Conservation (phyloP, 768 basidiomycete genomes). For the Coprinopsis marcescibilis region DNA sequence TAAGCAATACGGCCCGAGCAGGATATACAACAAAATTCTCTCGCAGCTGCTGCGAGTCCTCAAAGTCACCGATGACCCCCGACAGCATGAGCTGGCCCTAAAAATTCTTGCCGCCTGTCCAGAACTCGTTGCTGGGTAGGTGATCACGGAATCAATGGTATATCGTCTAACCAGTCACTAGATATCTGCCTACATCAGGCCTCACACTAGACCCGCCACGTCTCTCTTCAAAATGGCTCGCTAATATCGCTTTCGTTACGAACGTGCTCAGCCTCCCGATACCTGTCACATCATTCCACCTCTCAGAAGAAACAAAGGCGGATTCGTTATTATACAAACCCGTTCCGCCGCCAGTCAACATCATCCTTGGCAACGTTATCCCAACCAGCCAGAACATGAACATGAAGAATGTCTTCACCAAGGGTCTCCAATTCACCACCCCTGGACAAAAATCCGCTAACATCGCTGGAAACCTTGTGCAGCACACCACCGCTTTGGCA, state of each 20-base stretch:
- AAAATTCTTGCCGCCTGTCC: constrained; percentile 81
- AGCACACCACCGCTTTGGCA: constrained; percentile 77
- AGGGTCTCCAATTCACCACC: constrained; percentile 53
- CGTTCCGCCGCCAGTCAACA: constrained; percentile 65
- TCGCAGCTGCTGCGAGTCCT: constrained; percentile 65
- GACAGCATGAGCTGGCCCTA: constrained; percentile 79
- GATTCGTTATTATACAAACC: constrained; percentile 50
- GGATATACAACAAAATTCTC: constrained; percentile 79
- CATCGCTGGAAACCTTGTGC: constrained; percentile 59
- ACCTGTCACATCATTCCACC: constrained; percentile 57
- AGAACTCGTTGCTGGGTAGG: constrained; percentile 76
- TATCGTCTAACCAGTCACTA: constrained; percentile 23
- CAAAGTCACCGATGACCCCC: constrained; percentile 83
- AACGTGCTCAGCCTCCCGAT: constrained; percentile 72
- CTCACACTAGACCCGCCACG: constrained; percentile 75
- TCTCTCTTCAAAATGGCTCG: constrained; percentile 86
- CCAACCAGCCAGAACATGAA: constrained; percentile 47
- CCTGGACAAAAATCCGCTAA: neutral
- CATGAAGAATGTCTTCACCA: constrained; percentile 70
- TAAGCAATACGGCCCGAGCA: constrained; percentile 20
- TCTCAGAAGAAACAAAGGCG: constrained; percentile 27
- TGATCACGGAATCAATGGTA: constrained; percentile 11
- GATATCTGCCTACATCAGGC: constrained; percentile 66
- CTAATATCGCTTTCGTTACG: constrained; percentile 80
- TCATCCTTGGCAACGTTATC: constrained; percentile 72